Evolutionary conservation across 495 filamentous ascomycete genomes (phyloP).

Genomic region (Penicillium longicatenatum): DNA sequence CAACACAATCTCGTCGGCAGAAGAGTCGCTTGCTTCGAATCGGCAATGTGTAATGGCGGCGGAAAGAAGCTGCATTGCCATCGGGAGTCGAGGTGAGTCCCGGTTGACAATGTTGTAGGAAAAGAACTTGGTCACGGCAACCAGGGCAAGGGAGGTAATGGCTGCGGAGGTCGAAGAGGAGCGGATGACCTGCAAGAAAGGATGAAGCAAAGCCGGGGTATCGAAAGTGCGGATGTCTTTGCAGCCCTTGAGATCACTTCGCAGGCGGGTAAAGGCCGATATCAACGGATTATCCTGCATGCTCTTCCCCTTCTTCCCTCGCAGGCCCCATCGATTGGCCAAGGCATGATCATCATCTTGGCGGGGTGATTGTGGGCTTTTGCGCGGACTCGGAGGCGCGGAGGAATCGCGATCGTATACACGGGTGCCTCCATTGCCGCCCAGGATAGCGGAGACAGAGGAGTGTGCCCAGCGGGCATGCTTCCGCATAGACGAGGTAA

Average conservation of each 20-base stretch:
- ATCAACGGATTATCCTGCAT: conserved; percentile 98
- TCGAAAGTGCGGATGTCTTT: conserved; percentile 92
- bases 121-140: conserved; percentile 97
- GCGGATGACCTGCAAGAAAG: conserved; percentile 96
- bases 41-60: conserved; percentile 96
- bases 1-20: conserved; percentile 92
- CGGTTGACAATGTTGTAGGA: conserved; percentile 87
- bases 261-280: conserved; percentile 86
- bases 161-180: conserved; percentile 95
- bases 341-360: conserved; percentile 54
- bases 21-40: conserved; percentile 93
- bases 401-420: conserved; percentile 48
- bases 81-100: conserved; percentile 78
- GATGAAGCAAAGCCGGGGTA: conserved; percentile 85
- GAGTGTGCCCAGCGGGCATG: conserved; percentile 95
- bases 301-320: conserved; percentile 97
- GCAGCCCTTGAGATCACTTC: conserved; percentile 87
- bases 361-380: conserved; percentile 22
- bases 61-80: conserved; percentile 93
- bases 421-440: conserved; percentile 64
- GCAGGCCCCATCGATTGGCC: conserved; percentile 78
- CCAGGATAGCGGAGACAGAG: conserved; percentile 93
- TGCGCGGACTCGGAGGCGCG: conserved; percentile 41
- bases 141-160: conserved; percentile 90
- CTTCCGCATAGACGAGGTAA: conserved; percentile 98